Evolutionary conservation across 2,329 filamentous ascomycete genomes (phyloP).

Genomic region (Pseudogymnoascus verrucosus): DNA sequence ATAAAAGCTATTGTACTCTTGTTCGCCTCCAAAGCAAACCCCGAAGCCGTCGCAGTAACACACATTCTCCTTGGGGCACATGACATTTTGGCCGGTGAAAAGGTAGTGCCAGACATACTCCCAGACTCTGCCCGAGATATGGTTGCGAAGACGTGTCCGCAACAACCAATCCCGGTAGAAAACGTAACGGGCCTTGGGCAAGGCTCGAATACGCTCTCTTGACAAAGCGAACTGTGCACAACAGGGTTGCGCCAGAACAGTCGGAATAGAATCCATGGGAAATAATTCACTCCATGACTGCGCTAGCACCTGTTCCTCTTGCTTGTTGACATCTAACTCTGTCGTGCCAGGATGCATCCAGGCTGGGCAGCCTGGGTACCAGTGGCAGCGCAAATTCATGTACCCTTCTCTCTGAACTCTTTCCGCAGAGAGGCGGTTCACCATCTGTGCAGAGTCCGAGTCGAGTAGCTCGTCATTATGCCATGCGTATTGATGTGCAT

Average conservation of each 20-base stretch:
- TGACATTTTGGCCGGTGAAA: conserved; percentile 20
- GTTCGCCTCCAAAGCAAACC: conserved; percentile 25
- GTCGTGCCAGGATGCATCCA: conserved; percentile 44
- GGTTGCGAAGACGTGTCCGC: conserved; percentile 43
- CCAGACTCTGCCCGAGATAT: conserved; percentile 49
- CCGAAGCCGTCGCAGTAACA: conserved; percentile 28
- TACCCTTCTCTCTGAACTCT: conserved; percentile 45
- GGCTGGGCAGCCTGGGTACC: conserved; percentile 49
- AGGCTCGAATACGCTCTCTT: conserved; percentile 39
- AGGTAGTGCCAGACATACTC: conserved; percentile 55
- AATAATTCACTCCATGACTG: conserved; percentile 41
- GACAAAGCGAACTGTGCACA: conserved; percentile 59
- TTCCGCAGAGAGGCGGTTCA: conserved; percentile 19
- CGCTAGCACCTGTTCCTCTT: conserved; percentile 38
- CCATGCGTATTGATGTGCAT: conserved; percentile 40
- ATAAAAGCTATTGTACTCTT: conserved; percentile 20
- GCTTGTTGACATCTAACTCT: conserved; percentile 34
- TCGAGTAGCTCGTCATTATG: conserved; percentile 23
- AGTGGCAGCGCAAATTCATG: conserved; percentile 52
- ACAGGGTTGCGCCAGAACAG: conserved; percentile 47
- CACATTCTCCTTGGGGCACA: conserved; percentile 22
- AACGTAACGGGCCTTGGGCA: conserved; percentile 45
- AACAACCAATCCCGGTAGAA: conserved; percentile 52
- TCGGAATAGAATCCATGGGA: conserved; percentile 37
- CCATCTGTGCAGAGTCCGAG: conserved; percentile 18